Percentiles rank a stretch among this genome's conserved stretches.
Evolutionary conservation across 306 rosid genomes (phyloP).

Genomic region (Abrus precatorius): DNA sequence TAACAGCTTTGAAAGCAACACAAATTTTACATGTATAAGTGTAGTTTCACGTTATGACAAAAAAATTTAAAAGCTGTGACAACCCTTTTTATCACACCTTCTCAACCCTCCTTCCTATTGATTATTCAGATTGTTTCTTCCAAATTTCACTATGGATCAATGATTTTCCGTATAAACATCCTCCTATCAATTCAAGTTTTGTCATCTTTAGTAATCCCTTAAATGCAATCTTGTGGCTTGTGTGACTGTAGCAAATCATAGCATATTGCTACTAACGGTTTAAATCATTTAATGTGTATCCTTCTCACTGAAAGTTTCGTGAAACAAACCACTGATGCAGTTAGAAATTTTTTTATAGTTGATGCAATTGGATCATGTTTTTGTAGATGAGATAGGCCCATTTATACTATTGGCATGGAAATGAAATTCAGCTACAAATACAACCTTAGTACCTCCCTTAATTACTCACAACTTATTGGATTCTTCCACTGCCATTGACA

Average conservation of each 20-base stretch:
- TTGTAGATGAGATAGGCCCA: constrained; percentile 15
- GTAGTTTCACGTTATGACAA: background rate
- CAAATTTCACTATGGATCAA: background rate
- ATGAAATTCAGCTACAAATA: constrained; percentile 17
- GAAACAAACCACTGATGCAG: background rate
- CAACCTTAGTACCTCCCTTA: background rate
- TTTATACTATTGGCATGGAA: constrained; percentile 3
- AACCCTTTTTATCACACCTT: background rate
- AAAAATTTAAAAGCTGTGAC: background rate
- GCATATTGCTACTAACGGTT: background rate
- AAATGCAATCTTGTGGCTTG: constrained; percentile 8
- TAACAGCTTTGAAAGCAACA: constrained; percentile 3
- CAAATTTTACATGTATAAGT: background rate
- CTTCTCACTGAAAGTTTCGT: background rate
- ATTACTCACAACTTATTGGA: constrained; percentile 13
- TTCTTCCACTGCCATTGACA: constrained; percentile 9
- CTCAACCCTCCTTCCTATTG: background rate
- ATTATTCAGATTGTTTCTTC: background rate
- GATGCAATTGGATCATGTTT: constrained; percentile 3
- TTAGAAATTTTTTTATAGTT: constrained; percentile 4
- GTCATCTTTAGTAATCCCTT: constrained; percentile 22
- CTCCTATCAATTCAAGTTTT: constrained; percentile 25
- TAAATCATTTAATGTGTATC: background rate
- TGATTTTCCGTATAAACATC: background rate
- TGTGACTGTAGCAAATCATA: background rate